phyloP scores from a whole-genome alignment of 768 basidiomycete genomes.

The Leccinum disarticulatum region DNA sequence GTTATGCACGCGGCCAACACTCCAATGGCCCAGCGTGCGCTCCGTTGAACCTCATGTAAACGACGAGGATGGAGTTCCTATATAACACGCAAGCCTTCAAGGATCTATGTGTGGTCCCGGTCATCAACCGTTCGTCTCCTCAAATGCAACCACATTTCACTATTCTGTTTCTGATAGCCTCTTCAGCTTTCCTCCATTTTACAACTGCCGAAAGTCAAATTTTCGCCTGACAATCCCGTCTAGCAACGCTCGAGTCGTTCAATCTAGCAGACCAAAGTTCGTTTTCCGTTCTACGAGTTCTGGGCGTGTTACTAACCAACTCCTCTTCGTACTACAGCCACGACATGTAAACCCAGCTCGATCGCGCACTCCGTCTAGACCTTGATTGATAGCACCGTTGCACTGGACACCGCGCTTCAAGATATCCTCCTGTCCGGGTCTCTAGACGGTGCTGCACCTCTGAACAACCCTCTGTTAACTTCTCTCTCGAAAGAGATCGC shows the following conservation, averaged over 20 bases:
- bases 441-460: background rate
- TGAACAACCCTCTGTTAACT: background rate
- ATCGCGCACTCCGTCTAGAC: conserved; percentile 7
- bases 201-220: too few species aligned
- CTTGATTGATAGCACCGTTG: background rate
- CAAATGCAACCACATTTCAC: conserved; percentile 4
- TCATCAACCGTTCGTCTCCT: background rate
- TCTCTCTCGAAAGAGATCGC: background rate
- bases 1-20: too few species aligned
- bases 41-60: background rate
- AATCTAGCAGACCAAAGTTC: background rate
- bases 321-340: background rate
- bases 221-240: background rate
- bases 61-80: background rate
- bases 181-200: too few species aligned
- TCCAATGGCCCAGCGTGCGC: background rate
- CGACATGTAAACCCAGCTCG: background rate
- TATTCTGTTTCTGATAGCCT: background rate
- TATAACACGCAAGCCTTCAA: conserved; percentile 3
- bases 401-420: background rate
- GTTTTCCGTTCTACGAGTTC: background rate
- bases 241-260: background rate
- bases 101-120: background rate
- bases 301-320: background rate
- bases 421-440: background rate